Evolutionary conservation across 768 basidiomycete species (phyloP).

Genomic region (Leucogyrophana mollusca): DNA sequence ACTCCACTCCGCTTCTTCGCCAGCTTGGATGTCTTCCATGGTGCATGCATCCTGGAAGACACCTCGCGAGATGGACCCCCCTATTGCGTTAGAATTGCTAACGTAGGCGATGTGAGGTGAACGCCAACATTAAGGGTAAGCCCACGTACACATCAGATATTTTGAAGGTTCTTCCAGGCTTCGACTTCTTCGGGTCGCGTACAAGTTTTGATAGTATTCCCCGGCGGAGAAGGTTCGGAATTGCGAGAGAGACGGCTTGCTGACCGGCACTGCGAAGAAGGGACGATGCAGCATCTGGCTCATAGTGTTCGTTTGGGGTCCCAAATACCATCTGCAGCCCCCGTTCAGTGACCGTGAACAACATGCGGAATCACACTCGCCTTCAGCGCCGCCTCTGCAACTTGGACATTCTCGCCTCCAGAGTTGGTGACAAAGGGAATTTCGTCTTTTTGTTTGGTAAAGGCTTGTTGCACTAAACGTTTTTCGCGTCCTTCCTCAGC

Average conservation of each 20-base stretch:
- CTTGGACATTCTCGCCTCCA: constrained; percentile 37
- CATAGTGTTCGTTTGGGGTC: constrained; percentile 67
- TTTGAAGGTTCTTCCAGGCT: constrained; percentile 72
- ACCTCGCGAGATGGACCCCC: constrained; percentile 62
- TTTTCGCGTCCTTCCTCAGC: constrained; percentile 80
- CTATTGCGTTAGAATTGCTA: constrained; percentile 68
- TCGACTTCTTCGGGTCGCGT: constrained; percentile 58
- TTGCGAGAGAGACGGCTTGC: constrained; percentile 51
- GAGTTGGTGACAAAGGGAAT: constrained; percentile 6
- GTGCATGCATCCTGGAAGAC: constrained; percentile 70
- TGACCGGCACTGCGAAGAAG: constrained; percentile 61
- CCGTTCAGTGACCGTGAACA: neutral
- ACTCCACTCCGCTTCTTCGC: constrained; percentile 53
- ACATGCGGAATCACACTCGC: constrained; percentile 31
- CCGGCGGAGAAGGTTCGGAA: constrained; percentile 57
- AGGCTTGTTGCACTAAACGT: constrained; percentile 55
- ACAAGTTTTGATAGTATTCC: constrained; percentile 67
- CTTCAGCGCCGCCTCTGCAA: constrained; percentile 75
- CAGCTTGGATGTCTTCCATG: constrained; percentile 54
- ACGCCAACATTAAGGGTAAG: neutral
- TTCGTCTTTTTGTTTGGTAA: constrained; percentile 43
- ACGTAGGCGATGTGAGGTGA: constrained; percentile 3
- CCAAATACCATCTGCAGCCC: constrained; percentile 71
- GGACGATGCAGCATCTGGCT: constrained; percentile 53
- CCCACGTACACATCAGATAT: constrained; percentile 65